phyloP scores from a whole-genome alignment of 345 rosid genomes.

The Kernera saxatilis region DNA sequence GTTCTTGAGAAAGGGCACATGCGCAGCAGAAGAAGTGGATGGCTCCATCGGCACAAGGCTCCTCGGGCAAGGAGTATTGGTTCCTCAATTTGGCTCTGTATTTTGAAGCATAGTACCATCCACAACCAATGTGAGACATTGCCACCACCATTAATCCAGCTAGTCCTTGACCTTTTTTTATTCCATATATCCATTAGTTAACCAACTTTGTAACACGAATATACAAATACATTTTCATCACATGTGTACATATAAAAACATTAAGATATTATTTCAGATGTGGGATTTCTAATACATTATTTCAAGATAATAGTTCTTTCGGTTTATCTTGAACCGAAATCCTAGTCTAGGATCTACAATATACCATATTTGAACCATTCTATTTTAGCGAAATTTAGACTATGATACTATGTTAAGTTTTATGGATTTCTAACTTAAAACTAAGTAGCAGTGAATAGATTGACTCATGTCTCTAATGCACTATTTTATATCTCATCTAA shows the following conservation, averaged over 20 bases:
- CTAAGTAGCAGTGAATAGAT: no score
- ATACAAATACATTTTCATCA: background rate
- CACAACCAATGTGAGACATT: constrained; percentile 30
- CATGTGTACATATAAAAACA: background rate
- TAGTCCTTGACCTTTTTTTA: constrained; percentile 17
- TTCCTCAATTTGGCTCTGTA: constrained; percentile 25
- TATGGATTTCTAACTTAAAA: no score
- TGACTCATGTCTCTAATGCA: no score
- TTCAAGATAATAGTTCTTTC: no score
- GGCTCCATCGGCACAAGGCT: constrained; percentile 25
- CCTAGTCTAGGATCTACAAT: no score
- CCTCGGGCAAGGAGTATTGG: constrained; percentile 29
- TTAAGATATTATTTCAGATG: no score
- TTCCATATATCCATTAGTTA: background rate
- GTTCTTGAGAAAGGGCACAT: constrained; percentile 32
- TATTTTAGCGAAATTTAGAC: no score
- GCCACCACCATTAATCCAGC: constrained; percentile 23
- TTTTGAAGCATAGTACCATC: constrained; percentile 28
- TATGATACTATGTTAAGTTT: no score
- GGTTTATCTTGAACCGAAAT: no score
- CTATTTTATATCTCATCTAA: no score
- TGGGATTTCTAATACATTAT: no score
- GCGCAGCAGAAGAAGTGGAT: constrained; percentile 26
- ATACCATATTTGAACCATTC: no score
- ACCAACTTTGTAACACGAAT: background rate